Evolutionary conservation across 2,329 filamentous ascomycete genomes (phyloP).

Genomic region (Fonsecaea erecta): DNA sequence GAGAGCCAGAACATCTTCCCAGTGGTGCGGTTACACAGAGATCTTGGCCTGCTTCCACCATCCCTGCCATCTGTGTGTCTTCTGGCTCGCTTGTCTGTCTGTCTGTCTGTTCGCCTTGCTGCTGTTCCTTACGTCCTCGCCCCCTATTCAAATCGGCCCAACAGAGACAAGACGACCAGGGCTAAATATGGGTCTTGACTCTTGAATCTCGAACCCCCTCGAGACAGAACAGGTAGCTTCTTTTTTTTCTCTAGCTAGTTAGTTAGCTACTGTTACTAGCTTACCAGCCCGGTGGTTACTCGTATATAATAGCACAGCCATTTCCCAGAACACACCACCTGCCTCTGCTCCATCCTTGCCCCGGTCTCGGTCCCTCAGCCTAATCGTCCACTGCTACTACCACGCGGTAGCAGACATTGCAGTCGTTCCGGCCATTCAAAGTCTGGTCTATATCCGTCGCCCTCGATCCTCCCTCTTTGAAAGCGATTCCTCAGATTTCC

Average conservation of each 20-base stretch:
- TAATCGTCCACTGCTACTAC: not conserved
- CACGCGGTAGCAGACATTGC: not conserved
- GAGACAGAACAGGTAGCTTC: too few species aligned
- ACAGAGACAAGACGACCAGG: not conserved
- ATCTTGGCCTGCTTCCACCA: not conserved
- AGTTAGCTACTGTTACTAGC: too few species aligned
- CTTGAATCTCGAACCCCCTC: not conserved
- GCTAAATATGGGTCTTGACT: not conserved
- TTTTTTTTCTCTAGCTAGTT: too few species aligned
- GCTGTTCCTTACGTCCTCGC: not conserved
- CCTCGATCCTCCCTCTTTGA: not conserved
- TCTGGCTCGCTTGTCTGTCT: not conserved
- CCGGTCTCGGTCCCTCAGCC: not conserved
- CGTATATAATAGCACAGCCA: not conserved
- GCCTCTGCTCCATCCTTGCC: not conserved
- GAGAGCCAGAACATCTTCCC: too few species aligned
- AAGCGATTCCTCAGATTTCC: not conserved
- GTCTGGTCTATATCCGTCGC: not conserved
- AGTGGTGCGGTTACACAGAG: not conserved
- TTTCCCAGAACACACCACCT: not conserved
- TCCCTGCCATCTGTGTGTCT: not conserved
- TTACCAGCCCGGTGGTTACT: too few species aligned
- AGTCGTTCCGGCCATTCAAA: not conserved
- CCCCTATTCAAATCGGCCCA: too few species aligned
- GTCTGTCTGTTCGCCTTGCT: not conserved